Percentiles rank a stretch among this genome's conserved stretches.
phyloP scores from a whole-genome alignment of 768 basidiomycete genomes.

The Hebeloma cylindrosporum region DNA sequence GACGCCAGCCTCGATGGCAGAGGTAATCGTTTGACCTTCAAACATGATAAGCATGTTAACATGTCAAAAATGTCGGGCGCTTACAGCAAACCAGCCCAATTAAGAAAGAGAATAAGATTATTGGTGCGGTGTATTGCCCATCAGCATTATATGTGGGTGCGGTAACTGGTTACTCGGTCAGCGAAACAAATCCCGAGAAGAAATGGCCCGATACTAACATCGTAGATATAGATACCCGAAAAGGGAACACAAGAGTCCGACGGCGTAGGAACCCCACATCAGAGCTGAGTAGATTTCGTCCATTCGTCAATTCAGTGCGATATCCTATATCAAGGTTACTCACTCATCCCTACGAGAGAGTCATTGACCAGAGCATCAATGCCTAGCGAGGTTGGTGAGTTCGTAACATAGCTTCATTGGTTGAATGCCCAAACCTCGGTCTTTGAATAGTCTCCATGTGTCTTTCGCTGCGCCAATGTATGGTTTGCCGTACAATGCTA shows the following conservation, averaged over 20 bases:
- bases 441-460: constrained; percentile 76
- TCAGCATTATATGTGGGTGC: constrained; percentile 69
- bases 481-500: constrained; percentile 82
- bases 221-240: constrained; percentile 79
- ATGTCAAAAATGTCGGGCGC: constrained; percentile 20
- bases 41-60: constrained; percentile 4
- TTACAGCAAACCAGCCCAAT: constrained; percentile 75
- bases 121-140: constrained; percentile 77
- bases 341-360: constrained; percentile 76
- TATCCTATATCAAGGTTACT: constrained; percentile 24
- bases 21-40: constrained; percentile 64
- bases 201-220: constrained; percentile 41
- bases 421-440: constrained; percentile 63
- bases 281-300: constrained; percentile 43
- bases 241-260: constrained; percentile 71
- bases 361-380: constrained; percentile 85
- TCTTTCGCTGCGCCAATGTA: constrained; percentile 82
- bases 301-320: background rate
- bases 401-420: constrained; percentile 1
- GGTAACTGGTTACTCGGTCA: constrained; percentile 47
- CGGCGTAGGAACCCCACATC: constrained; percentile 78
- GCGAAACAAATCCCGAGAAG: background rate
- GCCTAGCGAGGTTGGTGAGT: constrained; percentile 28
- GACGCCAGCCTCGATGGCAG: constrained; percentile 82
- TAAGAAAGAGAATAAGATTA: constrained; percentile 77